Conservation (phyloP, 345 rosid species). For the Citrus sinensis region DNA sequence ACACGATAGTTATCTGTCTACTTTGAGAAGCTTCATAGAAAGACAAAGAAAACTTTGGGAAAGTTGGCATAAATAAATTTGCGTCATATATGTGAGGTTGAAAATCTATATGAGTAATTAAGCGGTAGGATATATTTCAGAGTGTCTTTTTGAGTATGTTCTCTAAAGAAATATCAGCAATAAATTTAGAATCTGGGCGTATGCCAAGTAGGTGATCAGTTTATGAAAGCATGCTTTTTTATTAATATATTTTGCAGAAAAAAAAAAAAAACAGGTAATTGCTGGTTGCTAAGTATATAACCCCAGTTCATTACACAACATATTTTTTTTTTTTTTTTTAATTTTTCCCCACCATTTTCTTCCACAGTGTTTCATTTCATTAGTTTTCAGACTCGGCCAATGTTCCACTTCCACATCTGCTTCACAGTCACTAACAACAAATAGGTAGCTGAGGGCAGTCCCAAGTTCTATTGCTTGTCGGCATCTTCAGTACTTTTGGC, state of each 20-base stretch:
- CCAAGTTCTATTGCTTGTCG: constrained; percentile 10
- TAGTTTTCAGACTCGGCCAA: background rate
- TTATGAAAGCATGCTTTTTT: background rate
- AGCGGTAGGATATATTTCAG: background rate
- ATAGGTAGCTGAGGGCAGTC: background rate
- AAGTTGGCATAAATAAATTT: background rate
- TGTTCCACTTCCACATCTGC: background rate
- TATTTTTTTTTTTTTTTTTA: no score
- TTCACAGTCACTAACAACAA: background rate
- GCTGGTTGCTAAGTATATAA: background rate
- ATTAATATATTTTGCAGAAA: background rate
- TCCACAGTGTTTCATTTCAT: background rate
- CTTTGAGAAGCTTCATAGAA: background rate
- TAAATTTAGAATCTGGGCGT: background rate
- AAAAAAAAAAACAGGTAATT: no score
- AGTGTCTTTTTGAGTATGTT: background rate
- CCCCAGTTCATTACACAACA: background rate
- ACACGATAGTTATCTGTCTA: background rate
- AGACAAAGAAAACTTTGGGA: background rate
- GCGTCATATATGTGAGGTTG: background rate
- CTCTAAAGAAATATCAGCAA: background rate
- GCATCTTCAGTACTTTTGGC: constrained; percentile 23
- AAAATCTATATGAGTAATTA: background rate
- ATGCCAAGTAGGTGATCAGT: background rate
- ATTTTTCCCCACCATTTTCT: no score